phyloP scores from a whole-genome alignment of 1,139 yeast genomes.

The Saccharomyces hybrid region DNA sequence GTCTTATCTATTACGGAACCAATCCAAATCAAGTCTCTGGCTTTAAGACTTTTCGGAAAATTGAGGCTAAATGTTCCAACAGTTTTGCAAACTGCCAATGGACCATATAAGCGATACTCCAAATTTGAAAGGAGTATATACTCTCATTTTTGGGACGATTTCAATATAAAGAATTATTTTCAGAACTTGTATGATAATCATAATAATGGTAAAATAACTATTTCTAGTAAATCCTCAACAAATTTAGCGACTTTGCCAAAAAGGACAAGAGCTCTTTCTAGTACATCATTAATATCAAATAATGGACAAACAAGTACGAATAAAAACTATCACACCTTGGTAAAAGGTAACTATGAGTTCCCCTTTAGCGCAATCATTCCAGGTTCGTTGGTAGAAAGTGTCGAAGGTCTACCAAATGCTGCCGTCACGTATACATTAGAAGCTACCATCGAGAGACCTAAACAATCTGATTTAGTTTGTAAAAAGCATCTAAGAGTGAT shows the following conservation, averaged over 20 bases:
- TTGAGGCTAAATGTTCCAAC: slow-evolving; percentile 55
- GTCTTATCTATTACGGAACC: slow-evolving; percentile 75
- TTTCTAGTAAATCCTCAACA: slow-evolving; percentile 19
- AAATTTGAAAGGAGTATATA: slow-evolving; percentile 59
- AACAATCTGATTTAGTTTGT: slow-evolving; percentile 59
- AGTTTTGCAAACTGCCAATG: slow-evolving; percentile 40
- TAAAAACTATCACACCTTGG: slow-evolving; percentile 35
- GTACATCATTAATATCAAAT: slow-evolving; percentile 7
- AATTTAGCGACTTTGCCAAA: slow-evolving; percentile 17
- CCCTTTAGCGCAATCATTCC: slow-evolving; percentile 85
- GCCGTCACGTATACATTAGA: slow-evolving; percentile 69
- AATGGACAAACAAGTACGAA: slow-evolving; percentile 21
- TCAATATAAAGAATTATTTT: slow-evolving; percentile 40
- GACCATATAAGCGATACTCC: slow-evolving; percentile 43
- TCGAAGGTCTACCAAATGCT: slow-evolving; percentile 86
- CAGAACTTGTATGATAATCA: slow-evolving; percentile 28
- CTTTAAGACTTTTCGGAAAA: slow-evolving; percentile 58
- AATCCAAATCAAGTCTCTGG: slow-evolving; percentile 53
- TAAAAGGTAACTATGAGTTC: slow-evolving; percentile 79
- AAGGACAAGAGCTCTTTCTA: slow-evolving; percentile 5
- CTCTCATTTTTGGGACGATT: slow-evolving; percentile 71
- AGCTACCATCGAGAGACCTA: slow-evolving; percentile 77
- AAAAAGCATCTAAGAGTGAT: slow-evolving; percentile 73
- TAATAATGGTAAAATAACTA: slow-evolving; percentile 11
- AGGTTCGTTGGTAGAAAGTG: slow-evolving; percentile 78